Conservation (phyloP, 23 red algal species). For the Agarophyton chilense region DNA sequence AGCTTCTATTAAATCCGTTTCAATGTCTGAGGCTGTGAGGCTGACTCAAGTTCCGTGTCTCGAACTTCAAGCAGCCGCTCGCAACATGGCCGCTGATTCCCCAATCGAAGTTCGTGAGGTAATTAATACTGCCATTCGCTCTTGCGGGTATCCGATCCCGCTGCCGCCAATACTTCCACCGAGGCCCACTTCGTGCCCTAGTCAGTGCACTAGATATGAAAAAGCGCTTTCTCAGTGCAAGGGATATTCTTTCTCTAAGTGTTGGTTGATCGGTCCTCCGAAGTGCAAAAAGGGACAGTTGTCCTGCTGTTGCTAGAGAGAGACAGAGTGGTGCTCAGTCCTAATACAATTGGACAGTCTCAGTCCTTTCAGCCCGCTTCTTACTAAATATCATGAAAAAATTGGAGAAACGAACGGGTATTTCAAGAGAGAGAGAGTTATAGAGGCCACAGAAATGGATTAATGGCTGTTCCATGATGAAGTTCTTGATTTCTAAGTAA, state of each 20-base stretch:
- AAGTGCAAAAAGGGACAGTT: conserved; percentile 28
- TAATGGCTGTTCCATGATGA: no score
- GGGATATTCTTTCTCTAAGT: conserved; percentile 8
- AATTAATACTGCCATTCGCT: background rate
- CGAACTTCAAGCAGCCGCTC: background rate
- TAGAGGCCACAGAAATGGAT: no score
- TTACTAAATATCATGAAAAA: no score
- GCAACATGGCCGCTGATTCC: background rate
- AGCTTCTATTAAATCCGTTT: background rate
- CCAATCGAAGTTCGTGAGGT: background rate
- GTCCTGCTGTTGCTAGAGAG: background rate
- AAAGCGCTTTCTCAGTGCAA: background rate
- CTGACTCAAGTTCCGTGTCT: background rate
- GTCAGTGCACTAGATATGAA: background rate
- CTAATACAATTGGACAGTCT: no score
- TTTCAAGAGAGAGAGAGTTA: no score
- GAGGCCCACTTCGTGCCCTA: background rate
- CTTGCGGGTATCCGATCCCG: background rate
- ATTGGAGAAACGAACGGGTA: no score
- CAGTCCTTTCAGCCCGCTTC: no score
- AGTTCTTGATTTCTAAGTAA: no score
- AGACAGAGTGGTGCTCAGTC: no score
- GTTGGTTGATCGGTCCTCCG: conserved; percentile 14
- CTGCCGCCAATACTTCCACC: background rate
- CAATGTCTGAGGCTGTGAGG: background rate